Conservation (phyloP, 23 red algal species). For the Gracilaria vermiculophylla region DNA sequence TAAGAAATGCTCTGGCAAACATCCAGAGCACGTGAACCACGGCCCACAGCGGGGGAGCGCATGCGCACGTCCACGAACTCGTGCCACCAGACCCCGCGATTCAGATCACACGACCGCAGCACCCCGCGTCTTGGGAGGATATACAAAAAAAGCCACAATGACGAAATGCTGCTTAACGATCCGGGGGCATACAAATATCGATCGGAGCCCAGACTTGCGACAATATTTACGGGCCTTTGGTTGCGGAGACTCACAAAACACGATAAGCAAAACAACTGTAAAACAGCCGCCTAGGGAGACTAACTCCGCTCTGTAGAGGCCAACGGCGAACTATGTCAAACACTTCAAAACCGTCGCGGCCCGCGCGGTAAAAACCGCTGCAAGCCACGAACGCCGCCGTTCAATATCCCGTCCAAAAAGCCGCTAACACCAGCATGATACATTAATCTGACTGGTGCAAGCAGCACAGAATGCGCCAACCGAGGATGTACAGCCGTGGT, state of each 20-base stretch:
- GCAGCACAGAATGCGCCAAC: constrained; percentile 53
- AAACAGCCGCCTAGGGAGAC: background rate
- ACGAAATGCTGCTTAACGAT: too few species aligned
- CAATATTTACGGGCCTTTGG: too few species aligned
- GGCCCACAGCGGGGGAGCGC: too few species aligned
- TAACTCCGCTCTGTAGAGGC: background rate
- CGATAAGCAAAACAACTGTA: background rate
- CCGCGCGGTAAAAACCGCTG: background rate
- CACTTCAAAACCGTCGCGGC: background rate
- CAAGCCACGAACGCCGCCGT: background rate
- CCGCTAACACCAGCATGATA: background rate
- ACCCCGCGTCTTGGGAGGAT: too few species aligned
- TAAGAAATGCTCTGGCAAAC: too few species aligned
- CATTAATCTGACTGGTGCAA: constrained; percentile 24
- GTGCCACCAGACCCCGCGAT: too few species aligned
- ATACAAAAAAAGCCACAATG: too few species aligned
- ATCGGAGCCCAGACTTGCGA: too few species aligned
- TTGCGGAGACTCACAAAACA: background rate
- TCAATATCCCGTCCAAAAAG: background rate
- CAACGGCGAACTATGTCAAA: background rate
- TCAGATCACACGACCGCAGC: too few species aligned
- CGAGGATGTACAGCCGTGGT: constrained; percentile 63
- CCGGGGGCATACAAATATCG: too few species aligned
- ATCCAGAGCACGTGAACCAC: too few species aligned
- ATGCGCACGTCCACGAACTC: too few species aligned